Evolutionary conservation across 441 rosid species (phyloP), one percentile per base, ranked within the genome.

Genomic region (Manihot esculenta): DNA sequence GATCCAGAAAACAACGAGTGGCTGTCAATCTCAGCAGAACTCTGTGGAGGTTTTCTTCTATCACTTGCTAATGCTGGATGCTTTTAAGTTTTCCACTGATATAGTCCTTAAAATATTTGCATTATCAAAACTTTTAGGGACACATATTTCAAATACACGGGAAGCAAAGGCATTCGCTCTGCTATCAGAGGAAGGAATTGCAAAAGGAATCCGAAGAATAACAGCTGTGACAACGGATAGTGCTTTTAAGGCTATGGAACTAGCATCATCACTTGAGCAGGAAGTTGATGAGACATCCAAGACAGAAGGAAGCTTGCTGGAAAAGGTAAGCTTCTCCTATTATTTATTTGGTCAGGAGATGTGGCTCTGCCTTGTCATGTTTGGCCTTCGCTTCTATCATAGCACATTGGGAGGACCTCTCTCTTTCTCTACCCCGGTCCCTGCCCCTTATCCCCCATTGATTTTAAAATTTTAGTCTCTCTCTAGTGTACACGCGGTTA

Each of bases 111-210:
- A 26, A 1, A 4, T 9, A 20, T 60, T 61, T 27, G 12, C 24
- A 49, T 45, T 44, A 27, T 44, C 9, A n/a, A 70, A 69, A 50
- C 15, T 18, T 65, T 51, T 35, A 73, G 82, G 78, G 50, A 73
- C 75, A 42, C 73, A 81, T 81, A 81, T 96, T 74, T 75, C 97
- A 80, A 96, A 96, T 74, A 96, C 97, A 6, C 83, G 88, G 17
- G 98, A 96, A 76, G 98, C 99, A 38, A 89, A 91, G 77, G 92
- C 91, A 45, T 96, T 96, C 78, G 97, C 97, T 78, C 95, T 96
- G 79, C 77, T 93, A 63, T 86, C 97, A 0, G 97, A 96, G 86
- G 98, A 96, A 86, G 98, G 97, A 51, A 91, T 96, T 81, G 97
- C 97, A 59, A 93, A 89, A 87, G 97, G 98, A 70, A 81, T 96